These are phyloP conservation scores for Boletus austroedulis DNA, from an alignment of 1,284 basidiomycete species.

Conservation along the genomic window DNA sequence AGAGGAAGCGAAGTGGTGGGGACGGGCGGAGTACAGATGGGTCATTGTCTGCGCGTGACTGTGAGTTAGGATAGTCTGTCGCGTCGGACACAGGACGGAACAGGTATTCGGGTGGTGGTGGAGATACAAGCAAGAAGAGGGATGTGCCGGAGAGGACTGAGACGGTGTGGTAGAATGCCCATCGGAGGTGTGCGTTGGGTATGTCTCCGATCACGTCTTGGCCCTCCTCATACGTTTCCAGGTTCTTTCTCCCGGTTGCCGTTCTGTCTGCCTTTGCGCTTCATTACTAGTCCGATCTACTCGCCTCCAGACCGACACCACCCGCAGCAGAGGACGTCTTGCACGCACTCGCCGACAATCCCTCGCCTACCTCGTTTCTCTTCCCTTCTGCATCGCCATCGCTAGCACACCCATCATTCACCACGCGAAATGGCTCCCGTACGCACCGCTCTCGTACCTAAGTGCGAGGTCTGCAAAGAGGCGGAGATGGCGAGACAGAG, in stretches of 20 bases:
- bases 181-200: no score
- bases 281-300: constrained; percentile 31
- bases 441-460: constrained; percentile 55
- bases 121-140: constrained; percentile 43
- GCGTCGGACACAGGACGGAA: constrained; percentile 26
- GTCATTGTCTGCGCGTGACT: no score
- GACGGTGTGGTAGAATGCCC: constrained; percentile 50
- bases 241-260: constrained; percentile 46
- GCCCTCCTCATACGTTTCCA: constrained; percentile 1
- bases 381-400: constrained; percentile 59
- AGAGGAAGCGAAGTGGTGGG: constrained; percentile 67
- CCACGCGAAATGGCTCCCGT: constrained; percentile 63
- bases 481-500: no score
- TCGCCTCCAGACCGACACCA: constrained; percentile 25
- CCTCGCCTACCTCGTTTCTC: constrained; percentile 53
- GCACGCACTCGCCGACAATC: constrained; percentile 51
- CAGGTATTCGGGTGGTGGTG: constrained; percentile 37
- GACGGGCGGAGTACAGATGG: no score
- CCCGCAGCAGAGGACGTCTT: constrained; percentile 64
- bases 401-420: constrained; percentile 59
- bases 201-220: constrained; percentile 19
- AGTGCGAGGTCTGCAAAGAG: no score
- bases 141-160: constrained; percentile 53
- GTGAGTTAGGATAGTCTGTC: no score
- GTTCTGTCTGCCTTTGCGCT: constrained; percentile 37